Evolutionary conservation across 352 stramenopile species (phyloP).

Genomic region (Globisporangium apiculatum): DNA sequence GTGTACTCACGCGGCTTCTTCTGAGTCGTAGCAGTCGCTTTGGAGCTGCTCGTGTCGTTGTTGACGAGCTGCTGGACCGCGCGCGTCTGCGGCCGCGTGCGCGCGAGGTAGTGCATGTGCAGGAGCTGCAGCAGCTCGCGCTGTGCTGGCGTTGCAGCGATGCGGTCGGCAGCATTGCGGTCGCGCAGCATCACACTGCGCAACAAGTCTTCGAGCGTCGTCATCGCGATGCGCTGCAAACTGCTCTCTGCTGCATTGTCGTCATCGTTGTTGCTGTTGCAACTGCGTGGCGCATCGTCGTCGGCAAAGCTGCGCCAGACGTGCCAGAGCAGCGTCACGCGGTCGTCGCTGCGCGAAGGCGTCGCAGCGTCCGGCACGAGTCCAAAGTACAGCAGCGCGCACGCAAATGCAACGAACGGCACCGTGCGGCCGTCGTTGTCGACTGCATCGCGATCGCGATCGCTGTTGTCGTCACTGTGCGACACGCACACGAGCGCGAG

Average conservation of each 20-base stretch:
- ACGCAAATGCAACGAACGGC: slow-evolving; percentile 51
- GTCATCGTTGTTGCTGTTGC: not conserved
- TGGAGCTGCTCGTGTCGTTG: not conserved
- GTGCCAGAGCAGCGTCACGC: slow-evolving; percentile 43
- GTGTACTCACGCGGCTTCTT: slow-evolving; percentile 14
- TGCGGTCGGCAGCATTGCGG: not conserved
- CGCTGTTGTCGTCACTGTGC: not conserved
- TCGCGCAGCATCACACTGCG: slow-evolving; percentile 17
- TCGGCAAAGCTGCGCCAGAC: slow-evolving; percentile 30
- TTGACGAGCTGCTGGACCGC: slow-evolving; percentile 3
- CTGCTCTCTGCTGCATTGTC: not conserved
- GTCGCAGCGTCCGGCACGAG: slow-evolving; percentile 37
- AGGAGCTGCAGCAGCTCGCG: slow-evolving; percentile 4
- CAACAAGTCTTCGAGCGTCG: slow-evolving; percentile 18
- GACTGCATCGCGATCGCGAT: not conserved
- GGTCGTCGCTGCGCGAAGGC: slow-evolving; percentile 19
- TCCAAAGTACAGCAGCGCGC: slow-evolving; percentile 47
- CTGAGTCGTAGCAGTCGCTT: not conserved
- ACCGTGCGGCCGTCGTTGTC: not conserved
- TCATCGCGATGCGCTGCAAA: not conserved
- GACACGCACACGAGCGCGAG: slow-evolving; percentile 24
- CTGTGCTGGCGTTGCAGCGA: not conserved
- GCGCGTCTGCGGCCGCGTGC: slow-evolving; percentile 1
- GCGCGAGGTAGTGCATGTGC: slow-evolving; percentile 9
- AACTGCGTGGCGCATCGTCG: slow-evolving; percentile 6